Conservation (phyloP, 2,329 filamentous ascomycete genomes). For the Geosmithia putterillii region DNA sequence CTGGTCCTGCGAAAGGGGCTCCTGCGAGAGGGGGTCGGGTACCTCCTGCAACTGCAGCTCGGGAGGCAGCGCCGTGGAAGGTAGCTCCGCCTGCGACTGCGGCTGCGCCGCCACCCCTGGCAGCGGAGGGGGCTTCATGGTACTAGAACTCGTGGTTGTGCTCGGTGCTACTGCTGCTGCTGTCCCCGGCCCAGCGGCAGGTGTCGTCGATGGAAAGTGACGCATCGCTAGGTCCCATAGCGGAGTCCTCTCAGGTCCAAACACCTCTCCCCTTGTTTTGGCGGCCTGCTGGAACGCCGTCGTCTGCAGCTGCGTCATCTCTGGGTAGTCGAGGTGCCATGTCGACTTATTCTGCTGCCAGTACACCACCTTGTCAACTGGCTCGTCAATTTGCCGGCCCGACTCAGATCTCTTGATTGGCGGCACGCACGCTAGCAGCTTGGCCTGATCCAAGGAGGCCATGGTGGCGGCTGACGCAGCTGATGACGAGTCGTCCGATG, state of each 20-base stretch:
- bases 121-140: neutral
- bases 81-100: conserved; percentile 1
- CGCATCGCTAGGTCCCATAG: conserved; percentile 47
- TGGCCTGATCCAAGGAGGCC: conserved; percentile 30
- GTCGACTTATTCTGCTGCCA: conserved; percentile 44
- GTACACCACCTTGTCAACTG: conserved; percentile 42
- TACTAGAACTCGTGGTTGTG: neutral
- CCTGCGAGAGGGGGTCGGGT: conserved; percentile 11
- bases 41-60: conserved; percentile 13
- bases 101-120: neutral
- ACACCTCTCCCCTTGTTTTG: conserved; percentile 34
- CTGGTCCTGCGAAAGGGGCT: conserved; percentile 4
- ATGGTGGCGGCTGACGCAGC: no score
- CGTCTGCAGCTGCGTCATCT: conserved; percentile 49
- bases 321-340: conserved; percentile 50
- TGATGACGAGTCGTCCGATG: no score
- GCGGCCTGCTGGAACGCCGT: conserved; percentile 43
- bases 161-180: neutral
- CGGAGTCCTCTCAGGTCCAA: conserved; percentile 35
- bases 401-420: conserved; percentile 35
- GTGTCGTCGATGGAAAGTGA: conserved; percentile 36
- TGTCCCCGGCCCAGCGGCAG: neutral
- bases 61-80: no score
- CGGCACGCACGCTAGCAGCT: conserved; percentile 34
- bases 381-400: conserved; percentile 44